Evolutionary conservation across 805 yeast genomes (phyloP).

Genomic region (Candida khao-thaluensis): DNA sequence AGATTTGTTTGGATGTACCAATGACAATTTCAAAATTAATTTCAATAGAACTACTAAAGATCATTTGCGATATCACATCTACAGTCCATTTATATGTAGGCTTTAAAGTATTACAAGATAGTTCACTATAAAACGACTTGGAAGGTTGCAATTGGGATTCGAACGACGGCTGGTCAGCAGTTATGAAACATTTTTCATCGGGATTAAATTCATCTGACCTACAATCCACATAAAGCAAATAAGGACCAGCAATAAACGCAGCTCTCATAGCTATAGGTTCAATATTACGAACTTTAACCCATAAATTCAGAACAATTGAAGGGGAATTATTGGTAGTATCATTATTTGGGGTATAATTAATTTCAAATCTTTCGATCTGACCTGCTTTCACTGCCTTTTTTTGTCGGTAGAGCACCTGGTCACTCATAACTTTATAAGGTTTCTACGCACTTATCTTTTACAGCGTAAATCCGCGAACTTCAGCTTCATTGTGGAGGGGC

Average conservation of each 20-base stretch:
- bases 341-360: constrained; percentile 45
- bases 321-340: no score
- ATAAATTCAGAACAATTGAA: constrained; percentile 23
- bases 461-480: neutral
- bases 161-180: constrained; percentile 75
- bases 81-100: constrained; percentile 68
- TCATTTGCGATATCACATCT: constrained; percentile 77
- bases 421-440: no score
- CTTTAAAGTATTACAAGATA: constrained; percentile 64
- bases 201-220: constrained; percentile 64
- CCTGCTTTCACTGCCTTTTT: constrained; percentile 54
- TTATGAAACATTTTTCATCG: constrained; percentile 51
- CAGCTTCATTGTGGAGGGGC: neutral
- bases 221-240: constrained; percentile 78
- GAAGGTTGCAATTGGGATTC: constrained; percentile 74
- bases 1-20: constrained; percentile 41
- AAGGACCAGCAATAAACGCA: constrained; percentile 88
- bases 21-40: constrained; percentile 65
- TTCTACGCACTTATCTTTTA: neutral
- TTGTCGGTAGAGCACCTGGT: constrained; percentile 34
- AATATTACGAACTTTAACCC: constrained; percentile 63
- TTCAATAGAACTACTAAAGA: constrained; percentile 68
- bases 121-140: constrained; percentile 56
- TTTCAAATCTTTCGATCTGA: constrained; percentile 54
- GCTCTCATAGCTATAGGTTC: constrained; percentile 77